A percentile compares a stretch with the other conserved stretches of the same genome.
Evolutionary conservation across 1,284 basidiomycete species (phyloP).

Genomic region (Chalciporus sp.): DNA sequence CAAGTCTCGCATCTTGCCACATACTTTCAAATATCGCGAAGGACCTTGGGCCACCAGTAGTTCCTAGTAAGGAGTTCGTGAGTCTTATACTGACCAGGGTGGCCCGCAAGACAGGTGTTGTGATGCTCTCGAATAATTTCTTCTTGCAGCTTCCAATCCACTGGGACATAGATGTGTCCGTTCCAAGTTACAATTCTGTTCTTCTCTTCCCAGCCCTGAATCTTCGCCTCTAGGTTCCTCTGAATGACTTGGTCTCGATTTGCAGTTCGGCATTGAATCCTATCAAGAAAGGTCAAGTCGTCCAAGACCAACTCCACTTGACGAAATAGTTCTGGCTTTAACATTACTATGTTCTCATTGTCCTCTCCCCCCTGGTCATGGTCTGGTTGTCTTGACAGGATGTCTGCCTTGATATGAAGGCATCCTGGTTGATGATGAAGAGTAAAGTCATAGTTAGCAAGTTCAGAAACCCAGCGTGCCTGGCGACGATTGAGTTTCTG

Average conservation of each 20-base stretch:
- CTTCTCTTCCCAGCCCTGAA: constrained; percentile 9
- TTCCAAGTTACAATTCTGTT: constrained; percentile 13
- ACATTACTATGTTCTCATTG: too few species aligned
- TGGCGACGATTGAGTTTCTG: too few species aligned
- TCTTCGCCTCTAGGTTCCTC: constrained; percentile 1
- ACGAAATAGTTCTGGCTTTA: too few species aligned
- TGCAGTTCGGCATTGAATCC: neutral
- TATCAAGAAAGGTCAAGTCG: neutral
- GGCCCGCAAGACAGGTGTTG: constrained; percentile 27
- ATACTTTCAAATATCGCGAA: constrained; percentile 34
- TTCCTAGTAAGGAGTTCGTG: too few species aligned
- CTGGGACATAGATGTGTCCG: constrained; percentile 26
- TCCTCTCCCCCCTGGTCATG: too few species aligned
- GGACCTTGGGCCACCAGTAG: too few species aligned
- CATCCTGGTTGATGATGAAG: too few species aligned
- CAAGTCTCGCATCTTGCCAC: constrained; percentile 42
- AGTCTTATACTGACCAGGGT: too few species aligned
- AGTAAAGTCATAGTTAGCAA: too few species aligned
- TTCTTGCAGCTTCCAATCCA: constrained; percentile 17
- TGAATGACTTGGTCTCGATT: neutral
- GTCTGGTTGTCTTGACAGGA: too few species aligned
- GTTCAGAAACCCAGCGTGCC: too few species aligned
- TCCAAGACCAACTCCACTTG: neutral
- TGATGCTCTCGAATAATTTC: constrained; percentile 32
- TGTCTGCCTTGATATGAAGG: too few species aligned